Conservation (phyloP, 2,329 filamentous ascomycete species). For the Cryphonectria parasitica region DNA sequence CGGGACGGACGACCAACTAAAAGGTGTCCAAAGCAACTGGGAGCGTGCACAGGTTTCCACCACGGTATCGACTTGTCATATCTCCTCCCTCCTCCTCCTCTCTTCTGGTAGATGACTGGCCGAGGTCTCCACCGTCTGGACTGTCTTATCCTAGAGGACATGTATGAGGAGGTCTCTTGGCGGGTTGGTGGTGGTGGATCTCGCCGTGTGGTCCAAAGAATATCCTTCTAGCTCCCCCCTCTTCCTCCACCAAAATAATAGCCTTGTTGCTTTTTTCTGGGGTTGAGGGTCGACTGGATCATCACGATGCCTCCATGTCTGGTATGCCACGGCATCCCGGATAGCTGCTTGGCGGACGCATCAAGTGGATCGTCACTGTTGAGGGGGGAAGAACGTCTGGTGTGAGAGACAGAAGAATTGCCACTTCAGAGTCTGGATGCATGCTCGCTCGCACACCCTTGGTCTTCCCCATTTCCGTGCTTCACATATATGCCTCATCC, state of each 20-base stretch:
- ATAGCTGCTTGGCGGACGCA: conserved; percentile 24
- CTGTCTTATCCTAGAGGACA: conserved; percentile 19
- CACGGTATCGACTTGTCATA: not conserved
- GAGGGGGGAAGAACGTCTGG: not conserved
- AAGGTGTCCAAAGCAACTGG: not conserved
- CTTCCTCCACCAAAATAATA: not conserved
- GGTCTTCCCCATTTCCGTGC: too few relatives aligned
- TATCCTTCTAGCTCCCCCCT: not conserved
- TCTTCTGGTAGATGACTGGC: not conserved
- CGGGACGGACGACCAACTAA: not conserved
- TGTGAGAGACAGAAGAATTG: not conserved
- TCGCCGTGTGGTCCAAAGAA: not conserved
- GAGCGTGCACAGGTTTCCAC: not conserved
- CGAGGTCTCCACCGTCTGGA: conserved; percentile 34
- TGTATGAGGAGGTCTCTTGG: conserved; percentile 29
- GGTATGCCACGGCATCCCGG: conserved; percentile 15
- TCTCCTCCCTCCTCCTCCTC: not conserved
- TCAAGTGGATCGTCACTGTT: conserved; percentile 17
- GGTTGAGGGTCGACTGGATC: conserved; percentile 7
- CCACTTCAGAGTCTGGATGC: conserved; percentile 8
- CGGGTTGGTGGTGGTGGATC: conserved; percentile 9
- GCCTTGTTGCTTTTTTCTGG: not conserved
- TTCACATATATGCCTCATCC: conserved; percentile 40
- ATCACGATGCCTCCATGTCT: conserved; percentile 14
- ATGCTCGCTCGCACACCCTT: conserved; percentile 8